Base-by-base conservation (phyloP, 805 yeast species). In the Candida dajiaensis region DNA sequence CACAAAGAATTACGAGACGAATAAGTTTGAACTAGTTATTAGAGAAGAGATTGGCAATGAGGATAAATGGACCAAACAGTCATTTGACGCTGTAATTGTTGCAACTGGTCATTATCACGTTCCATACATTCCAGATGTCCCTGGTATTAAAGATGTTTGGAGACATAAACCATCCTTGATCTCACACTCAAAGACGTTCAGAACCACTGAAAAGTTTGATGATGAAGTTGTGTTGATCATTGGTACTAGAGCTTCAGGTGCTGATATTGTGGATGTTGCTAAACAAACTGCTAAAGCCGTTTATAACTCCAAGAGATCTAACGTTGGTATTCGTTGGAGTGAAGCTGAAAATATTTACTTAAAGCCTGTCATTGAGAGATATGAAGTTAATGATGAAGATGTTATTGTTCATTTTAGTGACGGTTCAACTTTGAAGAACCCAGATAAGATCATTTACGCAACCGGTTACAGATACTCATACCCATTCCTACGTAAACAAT, bases 231-330 rank as follows among this genome's bases (percentile, higher is more conserved):
- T 79, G 4, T 60, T 84, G 39, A 71, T 84, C 4, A 71, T 84
- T n/a, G 92, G 90, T 0, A 78, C 78, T 50, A 76, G 80, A 11
- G 79, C 88, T 5, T 78, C 86, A 38, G 94, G 87, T n/a, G 71
- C 76, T 18, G 94, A 85, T 56, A 56, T 67, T 81, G 46, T 72
- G 1, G 58, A 60, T 40, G 61, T 49, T 6, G 44, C 48, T 4
- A 12, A 33, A 9, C 40, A 46, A 12, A 20, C 29, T 5, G 50
- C 52, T 6, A 44, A 45, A 16, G 20, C 18, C 2, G 35, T 50
- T 9, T 52, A 44, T 20, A 47, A 45, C 18, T 50, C 53, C 62
- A 83, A 15, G 73, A 74, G 54, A 57, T 20, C 44, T 10, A 28
- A 41, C 15, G 35, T 40, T 19, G 43, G 40, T 8, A 21, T 38